These are phyloP conservation scores for Eucalyptus pauciflora DNA, from an alignment of 345 rosid species.

Conservation along the genomic window DNA sequence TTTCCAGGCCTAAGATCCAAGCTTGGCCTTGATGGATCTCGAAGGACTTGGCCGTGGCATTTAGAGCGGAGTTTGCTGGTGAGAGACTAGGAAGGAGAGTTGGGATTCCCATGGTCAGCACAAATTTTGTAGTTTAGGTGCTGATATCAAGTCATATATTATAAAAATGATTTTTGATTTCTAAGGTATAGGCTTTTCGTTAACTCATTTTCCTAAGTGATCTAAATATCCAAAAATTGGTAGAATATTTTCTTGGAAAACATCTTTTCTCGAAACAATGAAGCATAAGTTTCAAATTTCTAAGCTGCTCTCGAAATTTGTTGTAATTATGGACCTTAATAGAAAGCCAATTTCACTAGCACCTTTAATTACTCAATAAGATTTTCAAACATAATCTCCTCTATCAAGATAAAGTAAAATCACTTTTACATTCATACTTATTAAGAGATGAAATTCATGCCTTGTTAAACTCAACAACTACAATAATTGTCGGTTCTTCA, in stretches of 20 bases:
- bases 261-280: not conserved
- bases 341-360: not conserved
- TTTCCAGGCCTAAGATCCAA: not conserved
- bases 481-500: accelerated
- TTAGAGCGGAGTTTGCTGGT: not conserved
- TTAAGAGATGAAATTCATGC: not conserved
- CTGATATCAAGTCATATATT: not conserved
- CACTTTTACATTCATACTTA: not conserved
- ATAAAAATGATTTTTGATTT: too few relatives aligned
- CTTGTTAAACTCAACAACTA: not conserved
- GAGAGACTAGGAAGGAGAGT: not conserved
- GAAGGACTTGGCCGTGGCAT: not conserved
- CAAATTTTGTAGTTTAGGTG: too few relatives aligned
- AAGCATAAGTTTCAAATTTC: not conserved
- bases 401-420: not conserved
- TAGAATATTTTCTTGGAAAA: too few relatives aligned
- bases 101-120: not conserved
- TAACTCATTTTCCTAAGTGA: not conserved
- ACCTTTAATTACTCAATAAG: not conserved
- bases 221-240: too few relatives aligned
- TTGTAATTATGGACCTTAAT: not conserved
- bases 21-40: not conserved
- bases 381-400: not conserved
- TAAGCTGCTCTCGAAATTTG: not conserved
- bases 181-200: not conserved